Evolutionary conservation across 164 flowering plant species (phyloP), one percentile per base, ranked within the genome.

Genomic region (Magnolia changhungtana): DNA sequence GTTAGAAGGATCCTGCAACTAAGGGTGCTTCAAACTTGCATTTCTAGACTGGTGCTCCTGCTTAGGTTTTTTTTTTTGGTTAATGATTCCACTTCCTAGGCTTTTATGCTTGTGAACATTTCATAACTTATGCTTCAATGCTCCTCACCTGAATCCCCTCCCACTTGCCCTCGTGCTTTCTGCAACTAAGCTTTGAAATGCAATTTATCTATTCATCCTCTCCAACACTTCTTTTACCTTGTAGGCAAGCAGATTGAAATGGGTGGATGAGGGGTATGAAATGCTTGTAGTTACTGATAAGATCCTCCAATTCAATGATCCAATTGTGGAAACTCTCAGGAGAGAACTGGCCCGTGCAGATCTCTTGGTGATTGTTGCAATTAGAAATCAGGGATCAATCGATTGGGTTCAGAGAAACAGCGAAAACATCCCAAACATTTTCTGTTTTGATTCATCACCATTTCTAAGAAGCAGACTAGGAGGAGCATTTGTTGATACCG

Each of bases 211-310:
- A 3, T 74, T n/a, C 58, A 63, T 74, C 29, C 19, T 52, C 14
- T 49, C 31, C 52, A 6, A 37, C 29, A 10, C 6, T 76, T 52
- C 29, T 59, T 14, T 29, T 37, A 8, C 37, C 71, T 7, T 68
- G 69, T 87, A 95, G 99, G 98, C 93, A 74, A 83, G 81, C 73
- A 87, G 90, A 81, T 78, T 93, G 80, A 90, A 91, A 83, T 95
- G 97, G 97, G 88, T 95, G n/a, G 96, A 95, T 80, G 92, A 93
- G 81, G 90, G 87, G 50, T 91, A 79, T 78, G 91, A 95, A 67
- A 91, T 95, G 97, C 78, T 67, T 51, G 99, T 95, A 51, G 91
- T 86, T 70, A 81, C 78, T 11, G 98, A 93, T 61, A 79, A 80
- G 59, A 2, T 82, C 16, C 74, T 50, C 73, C 80, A 66, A 45